These are phyloP conservation scores for Cryphonectria carpinicola DNA, from an alignment of 2,329 filamentous ascomycete genomes.

Conservation along the genomic window DNA sequence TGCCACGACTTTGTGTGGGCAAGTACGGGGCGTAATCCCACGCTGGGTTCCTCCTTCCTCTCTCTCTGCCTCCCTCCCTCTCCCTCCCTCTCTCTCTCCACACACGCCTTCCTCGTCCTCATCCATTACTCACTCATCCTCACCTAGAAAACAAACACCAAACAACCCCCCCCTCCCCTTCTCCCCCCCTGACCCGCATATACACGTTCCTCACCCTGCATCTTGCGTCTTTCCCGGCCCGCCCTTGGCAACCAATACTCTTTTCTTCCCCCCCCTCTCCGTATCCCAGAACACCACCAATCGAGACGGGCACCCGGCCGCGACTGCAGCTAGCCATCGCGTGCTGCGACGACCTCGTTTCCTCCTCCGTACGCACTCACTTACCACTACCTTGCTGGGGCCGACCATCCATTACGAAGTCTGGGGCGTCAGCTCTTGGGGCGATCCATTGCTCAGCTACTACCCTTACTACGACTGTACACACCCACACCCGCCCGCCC, in stretches of 20 bases:
- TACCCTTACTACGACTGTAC: not conserved
- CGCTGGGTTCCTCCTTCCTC: not conserved
- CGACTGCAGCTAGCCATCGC: conserved; percentile 24
- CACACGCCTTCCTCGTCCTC: not conserved
- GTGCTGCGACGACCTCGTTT: conserved; percentile 14
- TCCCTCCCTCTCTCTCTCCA: not conserved
- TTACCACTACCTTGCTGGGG: not conserved
- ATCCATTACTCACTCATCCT: not conserved
- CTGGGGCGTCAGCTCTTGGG: conserved; percentile 8
- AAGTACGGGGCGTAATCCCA: not conserved
- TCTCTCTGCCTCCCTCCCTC: not conserved
- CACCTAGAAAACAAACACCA: not conserved
- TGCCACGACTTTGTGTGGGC: not conserved
- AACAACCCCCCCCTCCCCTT: too few relatives aligned
- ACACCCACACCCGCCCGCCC: not conserved
- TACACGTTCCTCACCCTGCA: conserved; percentile 16
- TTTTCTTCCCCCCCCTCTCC: not conserved
- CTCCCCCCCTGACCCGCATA: not conserved
- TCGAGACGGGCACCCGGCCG: conserved; percentile 16
- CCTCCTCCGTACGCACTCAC: not conserved
- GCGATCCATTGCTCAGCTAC: conserved; percentile 7
- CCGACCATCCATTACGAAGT: conserved; percentile 3
- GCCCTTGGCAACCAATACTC: conserved; percentile 24
- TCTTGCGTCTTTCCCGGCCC: conserved; percentile 18
- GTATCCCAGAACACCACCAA: conserved; percentile 16